Conservation (phyloP, 1,284 basidiomycete species). For the Irpex rosettiformis region DNA sequence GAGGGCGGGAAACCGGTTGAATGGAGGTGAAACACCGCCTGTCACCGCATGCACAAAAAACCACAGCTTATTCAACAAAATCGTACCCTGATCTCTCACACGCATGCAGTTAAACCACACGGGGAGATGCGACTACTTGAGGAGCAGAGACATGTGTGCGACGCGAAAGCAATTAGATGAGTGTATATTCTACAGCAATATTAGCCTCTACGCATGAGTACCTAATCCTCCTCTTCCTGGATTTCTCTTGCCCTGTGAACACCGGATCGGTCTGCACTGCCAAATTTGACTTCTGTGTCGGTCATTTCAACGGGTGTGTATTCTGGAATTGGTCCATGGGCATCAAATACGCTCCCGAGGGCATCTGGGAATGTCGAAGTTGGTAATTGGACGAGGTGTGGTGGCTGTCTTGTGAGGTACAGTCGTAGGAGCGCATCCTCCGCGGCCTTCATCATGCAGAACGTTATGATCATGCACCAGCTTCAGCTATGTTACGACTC, state of each 20-base stretch:
- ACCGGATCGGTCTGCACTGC: constrained; percentile 50
- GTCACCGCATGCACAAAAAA: not conserved
- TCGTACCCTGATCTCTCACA: not conserved
- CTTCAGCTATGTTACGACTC: constrained; percentile 25
- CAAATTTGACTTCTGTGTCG: constrained; percentile 64
- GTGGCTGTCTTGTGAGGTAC: constrained; percentile 74
- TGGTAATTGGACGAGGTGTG: constrained; percentile 62
- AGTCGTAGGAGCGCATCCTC: constrained; percentile 81
- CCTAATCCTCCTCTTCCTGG: constrained; percentile 16
- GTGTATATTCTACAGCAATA: constrained; percentile 22
- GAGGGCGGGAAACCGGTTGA: not conserved
- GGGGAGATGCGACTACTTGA: not conserved
- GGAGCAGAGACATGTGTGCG: not conserved
- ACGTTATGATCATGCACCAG: constrained; percentile 4
- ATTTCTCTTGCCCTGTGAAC: constrained; percentile 21
- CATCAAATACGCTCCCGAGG: constrained; percentile 45
- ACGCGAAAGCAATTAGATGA: constrained; percentile 15
- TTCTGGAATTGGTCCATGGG: constrained; percentile 29
- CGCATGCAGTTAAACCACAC: not conserved
- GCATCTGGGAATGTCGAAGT: constrained; percentile 61
- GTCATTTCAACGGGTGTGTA: constrained; percentile 56
- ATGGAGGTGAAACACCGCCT: constrained; percentile 1
- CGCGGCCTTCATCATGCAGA: constrained; percentile 54
- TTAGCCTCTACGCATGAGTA: constrained; percentile 3
- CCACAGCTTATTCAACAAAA: not conserved